phyloP scores from a whole-genome alignment of 768 basidiomycete species.

The Rhodotorula babjevae region DNA sequence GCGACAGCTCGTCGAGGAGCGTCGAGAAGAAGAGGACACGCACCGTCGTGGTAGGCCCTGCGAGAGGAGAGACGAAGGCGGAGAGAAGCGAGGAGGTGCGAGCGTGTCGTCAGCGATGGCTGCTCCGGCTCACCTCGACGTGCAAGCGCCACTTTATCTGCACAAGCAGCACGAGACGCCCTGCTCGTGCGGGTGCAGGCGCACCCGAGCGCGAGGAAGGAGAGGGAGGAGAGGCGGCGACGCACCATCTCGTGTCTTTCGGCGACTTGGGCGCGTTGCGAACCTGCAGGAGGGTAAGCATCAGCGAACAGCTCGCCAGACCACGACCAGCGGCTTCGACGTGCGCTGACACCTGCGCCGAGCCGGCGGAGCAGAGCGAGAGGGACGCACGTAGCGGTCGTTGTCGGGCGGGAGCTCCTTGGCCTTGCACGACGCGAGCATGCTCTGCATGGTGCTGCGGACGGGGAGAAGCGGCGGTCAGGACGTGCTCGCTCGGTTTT shows the following conservation, averaged over 20 bases:
- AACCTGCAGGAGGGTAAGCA: not conserved
- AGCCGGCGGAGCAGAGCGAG: not conserved
- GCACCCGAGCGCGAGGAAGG: too few species aligned
- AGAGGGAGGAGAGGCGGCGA: not conserved
- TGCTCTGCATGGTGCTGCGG: conserved; percentile 67
- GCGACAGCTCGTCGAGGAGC: too few species aligned
- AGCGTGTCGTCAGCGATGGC: too few species aligned
- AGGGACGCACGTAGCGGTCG: conserved; percentile 50
- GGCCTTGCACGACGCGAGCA: conserved; percentile 82
- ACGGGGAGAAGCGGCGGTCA: not conserved
- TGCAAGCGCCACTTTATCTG: not conserved
- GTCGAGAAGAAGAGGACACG: not conserved
- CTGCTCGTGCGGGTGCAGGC: too few species aligned
- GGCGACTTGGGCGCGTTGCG: conserved; percentile 26
- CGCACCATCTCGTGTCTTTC: conserved; percentile 23
- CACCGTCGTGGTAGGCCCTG: conserved; percentile 36
- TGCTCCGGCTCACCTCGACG: not conserved
- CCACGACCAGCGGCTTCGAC: too few species aligned
- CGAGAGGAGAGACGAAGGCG: not conserved
- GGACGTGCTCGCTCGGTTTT: too few species aligned
- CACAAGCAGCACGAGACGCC: not conserved
- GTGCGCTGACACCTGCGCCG: too few species aligned
- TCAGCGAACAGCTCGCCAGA: not conserved
- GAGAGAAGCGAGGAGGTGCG: not conserved
- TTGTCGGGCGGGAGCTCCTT: conserved; percentile 74